Percentiles rank a stretch among this genome's conserved stretches.
Evolutionary conservation across 2,329 filamentous ascomycete genomes (phyloP).

Genomic region (Parastagonospora avenae): DNA sequence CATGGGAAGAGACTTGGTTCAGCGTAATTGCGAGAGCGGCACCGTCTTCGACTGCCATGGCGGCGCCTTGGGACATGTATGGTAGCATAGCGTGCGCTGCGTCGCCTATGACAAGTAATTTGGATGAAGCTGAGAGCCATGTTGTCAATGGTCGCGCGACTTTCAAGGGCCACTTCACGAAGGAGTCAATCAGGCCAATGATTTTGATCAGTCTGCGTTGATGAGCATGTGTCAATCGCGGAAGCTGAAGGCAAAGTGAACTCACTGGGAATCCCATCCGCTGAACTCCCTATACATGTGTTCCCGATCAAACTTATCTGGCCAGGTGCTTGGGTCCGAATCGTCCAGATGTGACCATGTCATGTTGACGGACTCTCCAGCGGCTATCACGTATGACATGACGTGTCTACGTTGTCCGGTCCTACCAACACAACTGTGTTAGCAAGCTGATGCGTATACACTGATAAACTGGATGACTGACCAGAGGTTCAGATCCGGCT

Average conservation of each 20-base stretch:
- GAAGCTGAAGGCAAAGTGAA: neutral
- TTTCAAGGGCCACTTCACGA: constrained; percentile 33
- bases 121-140: constrained; percentile 17
- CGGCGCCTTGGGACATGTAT: constrained; percentile 55
- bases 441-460: neutral
- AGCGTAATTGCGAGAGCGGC: constrained; percentile 61
- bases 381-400: constrained; percentile 55
- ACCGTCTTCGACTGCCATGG: constrained; percentile 69
- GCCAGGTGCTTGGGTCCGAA: constrained; percentile 58
- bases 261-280: constrained; percentile 65
- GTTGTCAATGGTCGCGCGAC: constrained; percentile 9
- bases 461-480: neutral
- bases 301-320: constrained; percentile 58
- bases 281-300: constrained; percentile 65
- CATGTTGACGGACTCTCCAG: constrained; percentile 65
- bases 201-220: constrained; percentile 32
- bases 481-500: constrained; percentile 23
- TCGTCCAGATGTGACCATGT: constrained; percentile 67
- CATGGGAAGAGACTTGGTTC: constrained; percentile 23
- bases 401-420: constrained; percentile 52
- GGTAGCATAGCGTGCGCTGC: constrained; percentile 33
- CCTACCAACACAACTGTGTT: constrained; percentile 26
- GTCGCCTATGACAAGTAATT: constrained; percentile 28
- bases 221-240: neutral
- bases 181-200: constrained; percentile 26